phyloP scores from a whole-genome alignment of 495 filamentous ascomycete genomes.

The Daldinia vernicosa region DNA sequence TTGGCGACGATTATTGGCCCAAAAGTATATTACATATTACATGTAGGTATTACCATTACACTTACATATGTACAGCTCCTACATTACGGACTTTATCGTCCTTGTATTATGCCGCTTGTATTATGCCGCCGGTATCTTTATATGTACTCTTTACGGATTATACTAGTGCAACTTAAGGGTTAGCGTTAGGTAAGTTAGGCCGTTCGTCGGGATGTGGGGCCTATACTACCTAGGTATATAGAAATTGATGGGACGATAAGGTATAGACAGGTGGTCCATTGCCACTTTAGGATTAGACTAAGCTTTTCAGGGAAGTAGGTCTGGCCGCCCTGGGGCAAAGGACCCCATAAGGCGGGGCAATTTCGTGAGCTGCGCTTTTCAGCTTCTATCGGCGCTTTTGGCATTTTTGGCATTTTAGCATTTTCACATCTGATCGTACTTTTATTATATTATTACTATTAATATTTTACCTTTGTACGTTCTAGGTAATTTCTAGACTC shows the following conservation, averaged over 20 bases:
- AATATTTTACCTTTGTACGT: slow-evolving; percentile 24
- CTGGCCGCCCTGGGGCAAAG: slow-evolving; percentile 29
- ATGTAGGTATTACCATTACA: slow-evolving; percentile 15
- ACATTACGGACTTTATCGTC: not conserved
- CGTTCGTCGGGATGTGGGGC: slow-evolving; percentile 35
- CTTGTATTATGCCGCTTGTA: slow-evolving; percentile 1
- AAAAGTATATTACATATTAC: slow-evolving; percentile 8
- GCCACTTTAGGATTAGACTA: slow-evolving; percentile 29
- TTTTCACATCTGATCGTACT: slow-evolving; percentile 36
- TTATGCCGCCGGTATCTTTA: slow-evolving; percentile 8
- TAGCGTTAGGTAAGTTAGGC: slow-evolving; percentile 7
- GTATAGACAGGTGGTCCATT: slow-evolving; percentile 34
- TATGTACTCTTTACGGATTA: too few species aligned
- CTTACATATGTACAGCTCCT: not conserved
- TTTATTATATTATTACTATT: not conserved
- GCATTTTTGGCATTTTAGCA: slow-evolving; percentile 36
- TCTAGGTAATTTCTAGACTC: slow-evolving; percentile 32
- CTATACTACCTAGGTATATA: too few species aligned
- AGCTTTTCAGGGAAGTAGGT: slow-evolving; percentile 20
- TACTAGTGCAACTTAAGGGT: not conserved
- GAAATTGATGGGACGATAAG: slow-evolving; percentile 26
- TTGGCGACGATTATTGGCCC: slow-evolving; percentile 11
- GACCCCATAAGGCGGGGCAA: slow-evolving; percentile 32
- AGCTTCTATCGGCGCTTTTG: slow-evolving; percentile 44
- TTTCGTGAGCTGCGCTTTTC: slow-evolving; percentile 35